Conservation (phyloP, 1,284 basidiomycete genomes). For the Ustilago nuda region DNA sequence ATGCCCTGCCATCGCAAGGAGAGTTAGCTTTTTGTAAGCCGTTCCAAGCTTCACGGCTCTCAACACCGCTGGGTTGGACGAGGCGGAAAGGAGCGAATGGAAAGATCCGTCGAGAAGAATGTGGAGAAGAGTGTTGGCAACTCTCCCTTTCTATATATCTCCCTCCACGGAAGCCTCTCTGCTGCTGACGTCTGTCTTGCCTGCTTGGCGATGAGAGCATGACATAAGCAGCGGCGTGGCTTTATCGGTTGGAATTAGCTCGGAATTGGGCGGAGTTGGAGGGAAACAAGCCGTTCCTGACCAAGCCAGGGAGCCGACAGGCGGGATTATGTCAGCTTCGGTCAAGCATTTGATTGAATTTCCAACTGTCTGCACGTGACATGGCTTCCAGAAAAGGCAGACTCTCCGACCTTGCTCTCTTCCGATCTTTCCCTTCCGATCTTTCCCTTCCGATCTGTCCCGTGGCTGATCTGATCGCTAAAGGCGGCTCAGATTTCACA, state of each 20-base stretch:
- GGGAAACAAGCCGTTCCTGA: no score
- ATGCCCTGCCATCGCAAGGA: neutral
- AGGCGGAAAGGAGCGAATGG: constrained; percentile 8
- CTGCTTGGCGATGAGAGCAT: no score
- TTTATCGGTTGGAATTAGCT: no score
- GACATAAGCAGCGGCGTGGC: no score
- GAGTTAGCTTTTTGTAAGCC: neutral
- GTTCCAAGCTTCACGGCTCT: neutral
- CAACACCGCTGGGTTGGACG: neutral
- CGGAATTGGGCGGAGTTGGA: no score
- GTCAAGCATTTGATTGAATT: no score
- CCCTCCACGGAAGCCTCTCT: neutral
- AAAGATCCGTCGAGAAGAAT: constrained; percentile 11
- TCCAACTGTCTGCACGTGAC: no score
- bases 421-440: no score
- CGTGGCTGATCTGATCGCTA: neutral
- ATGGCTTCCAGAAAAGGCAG: neutral
- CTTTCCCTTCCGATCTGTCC: constrained; percentile 30
- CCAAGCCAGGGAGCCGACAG: no score
- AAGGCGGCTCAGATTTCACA: constrained; percentile 8
- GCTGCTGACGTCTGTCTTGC: neutral
- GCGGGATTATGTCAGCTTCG: no score
- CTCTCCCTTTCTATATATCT: no score
- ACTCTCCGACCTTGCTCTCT: no score
- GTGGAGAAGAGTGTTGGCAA: constrained; percentile 8